phyloP scores from a whole-genome alignment of 1,284 basidiomycete species.

The Naganishia liquefaciens region DNA sequence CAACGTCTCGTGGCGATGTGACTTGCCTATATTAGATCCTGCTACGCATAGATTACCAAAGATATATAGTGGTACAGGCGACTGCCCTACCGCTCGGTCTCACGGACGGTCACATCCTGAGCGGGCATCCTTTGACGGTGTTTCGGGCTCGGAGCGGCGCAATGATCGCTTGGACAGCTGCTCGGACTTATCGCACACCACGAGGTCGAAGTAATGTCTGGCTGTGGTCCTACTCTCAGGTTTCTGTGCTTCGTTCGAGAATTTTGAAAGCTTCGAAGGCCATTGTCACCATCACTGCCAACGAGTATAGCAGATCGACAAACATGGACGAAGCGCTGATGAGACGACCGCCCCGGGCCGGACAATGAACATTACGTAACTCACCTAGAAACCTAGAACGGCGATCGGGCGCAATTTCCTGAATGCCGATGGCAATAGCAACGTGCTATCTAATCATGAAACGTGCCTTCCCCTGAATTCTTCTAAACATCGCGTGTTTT shows the following conservation, averaged over 20 bases:
- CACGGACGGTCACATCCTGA: neutral
- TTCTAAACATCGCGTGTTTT: neutral
- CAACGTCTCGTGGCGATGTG: too few relatives aligned
- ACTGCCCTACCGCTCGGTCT: neutral
- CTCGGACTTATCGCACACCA: too few relatives aligned
- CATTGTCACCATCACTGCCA: neutral
- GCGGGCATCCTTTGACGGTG: neutral
- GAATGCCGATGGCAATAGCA: neutral
- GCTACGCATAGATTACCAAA: too few relatives aligned
- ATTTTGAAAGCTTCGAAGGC: neutral
- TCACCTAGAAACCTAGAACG: neutral
- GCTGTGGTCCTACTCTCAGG: too few relatives aligned
- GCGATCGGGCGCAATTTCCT: neutral
- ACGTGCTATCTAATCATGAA: neutral
- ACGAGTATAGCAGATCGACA: neutral
- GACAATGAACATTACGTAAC: conserved; percentile 3
- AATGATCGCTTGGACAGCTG: neutral
- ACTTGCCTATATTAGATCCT: too few relatives aligned
- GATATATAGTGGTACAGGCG: neutral
- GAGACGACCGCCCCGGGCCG: neutral
- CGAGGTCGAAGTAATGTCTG: too few relatives aligned
- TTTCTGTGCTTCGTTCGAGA: too few relatives aligned
- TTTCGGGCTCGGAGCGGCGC: neutral
- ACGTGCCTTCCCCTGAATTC: neutral
- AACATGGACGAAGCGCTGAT: neutral